Evolutionary conservation across 1,284 basidiomycete species (phyloP).

Genomic region (Heterobasidion irregulare): DNA sequence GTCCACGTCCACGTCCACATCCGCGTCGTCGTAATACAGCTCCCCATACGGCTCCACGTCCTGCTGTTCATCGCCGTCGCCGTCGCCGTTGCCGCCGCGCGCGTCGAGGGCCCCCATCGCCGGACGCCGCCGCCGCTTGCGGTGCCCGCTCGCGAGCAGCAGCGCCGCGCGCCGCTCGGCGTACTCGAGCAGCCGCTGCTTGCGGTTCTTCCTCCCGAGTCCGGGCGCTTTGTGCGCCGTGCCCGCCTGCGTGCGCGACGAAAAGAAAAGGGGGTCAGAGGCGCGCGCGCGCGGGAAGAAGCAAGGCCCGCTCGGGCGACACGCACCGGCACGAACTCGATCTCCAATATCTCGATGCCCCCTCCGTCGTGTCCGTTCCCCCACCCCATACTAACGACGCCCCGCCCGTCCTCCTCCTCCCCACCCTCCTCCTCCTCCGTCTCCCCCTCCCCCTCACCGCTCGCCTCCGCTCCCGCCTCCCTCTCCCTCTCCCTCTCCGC

Average conservation of each 20-base stretch:
- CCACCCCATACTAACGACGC: conserved; percentile 60
- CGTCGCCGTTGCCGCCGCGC: conserved; percentile 15
- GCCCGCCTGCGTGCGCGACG: conserved; percentile 25
- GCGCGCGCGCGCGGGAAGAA: background rate
- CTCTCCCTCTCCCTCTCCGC: conserved; percentile 6
- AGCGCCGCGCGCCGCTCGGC: conserved; percentile 47
- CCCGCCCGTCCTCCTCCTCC: conserved; percentile 54
- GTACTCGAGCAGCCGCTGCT: conserved; percentile 60
- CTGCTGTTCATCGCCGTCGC: background rate
- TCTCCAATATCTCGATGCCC: conserved; percentile 59
- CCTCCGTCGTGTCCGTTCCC: conserved; percentile 69
- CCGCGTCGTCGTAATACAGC: conserved; percentile 15
- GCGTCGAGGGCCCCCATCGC: conserved; percentile 7
- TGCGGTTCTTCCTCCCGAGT: conserved; percentile 49
- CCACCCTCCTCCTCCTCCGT: conserved; percentile 43
- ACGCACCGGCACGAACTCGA: conserved; percentile 54
- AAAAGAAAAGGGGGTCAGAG: background rate
- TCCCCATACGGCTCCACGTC: conserved; percentile 11
- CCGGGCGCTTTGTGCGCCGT: conserved; percentile 31
- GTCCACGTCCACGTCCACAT: too few species aligned
- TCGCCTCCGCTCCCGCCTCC: conserved; percentile 8
- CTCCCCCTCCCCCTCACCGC: conserved; percentile 31
- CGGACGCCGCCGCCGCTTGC: conserved; percentile 6
- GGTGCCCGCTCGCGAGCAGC: conserved; percentile 14
- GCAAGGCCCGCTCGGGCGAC: background rate